A percentile compares a stretch with the other conserved stretches of the same genome.
Conservation (phyloP, 805 yeast genomes). For the Limtongia smithiae region DNA sequence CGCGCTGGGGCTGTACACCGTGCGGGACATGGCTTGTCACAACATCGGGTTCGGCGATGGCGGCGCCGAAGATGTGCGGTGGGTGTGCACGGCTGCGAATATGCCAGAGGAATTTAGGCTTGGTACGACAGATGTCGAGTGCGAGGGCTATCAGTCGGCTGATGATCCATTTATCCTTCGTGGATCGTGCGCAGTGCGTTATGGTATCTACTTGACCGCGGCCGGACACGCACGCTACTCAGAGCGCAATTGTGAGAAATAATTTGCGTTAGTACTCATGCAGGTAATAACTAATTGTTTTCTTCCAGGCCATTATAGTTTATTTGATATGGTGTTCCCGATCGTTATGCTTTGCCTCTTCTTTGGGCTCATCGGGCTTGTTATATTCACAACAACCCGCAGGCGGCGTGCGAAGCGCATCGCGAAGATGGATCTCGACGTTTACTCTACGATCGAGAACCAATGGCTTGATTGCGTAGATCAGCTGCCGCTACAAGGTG, state of each 20-base stretch:
- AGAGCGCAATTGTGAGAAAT: no score
- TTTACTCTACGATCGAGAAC: no score
- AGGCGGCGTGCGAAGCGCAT: no score
- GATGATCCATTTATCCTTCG: conserved; percentile 21
- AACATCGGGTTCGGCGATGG: conserved; percentile 27
- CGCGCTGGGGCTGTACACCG: conserved; percentile 20
- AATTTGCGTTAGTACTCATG: no score
- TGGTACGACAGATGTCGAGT: conserved; percentile 23
- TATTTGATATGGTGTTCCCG: no score
- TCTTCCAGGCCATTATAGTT: neutral
- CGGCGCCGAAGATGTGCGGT: conserved; percentile 25
- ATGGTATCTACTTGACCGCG: conserved; percentile 19
- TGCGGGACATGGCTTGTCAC: conserved; percentile 21
- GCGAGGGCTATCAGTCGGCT: conserved; percentile 22
- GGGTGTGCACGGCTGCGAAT: conserved; percentile 25
- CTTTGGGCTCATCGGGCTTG: no score
- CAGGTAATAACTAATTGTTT: no score
- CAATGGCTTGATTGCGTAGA: no score
- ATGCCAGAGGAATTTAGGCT: conserved; percentile 25
- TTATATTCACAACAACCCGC: no score
- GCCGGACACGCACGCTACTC: conserved; percentile 15
- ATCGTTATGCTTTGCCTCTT: no score
- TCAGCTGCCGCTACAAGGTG: no score
- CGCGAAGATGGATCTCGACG: no score
- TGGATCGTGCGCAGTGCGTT: conserved; percentile 26